A percentile compares a stretch with the other conserved stretches of the same genome.
Evolutionary conservation across 2,329 filamentous ascomycete genomes (phyloP).

Genomic region (Penicillium capsulatum): DNA sequence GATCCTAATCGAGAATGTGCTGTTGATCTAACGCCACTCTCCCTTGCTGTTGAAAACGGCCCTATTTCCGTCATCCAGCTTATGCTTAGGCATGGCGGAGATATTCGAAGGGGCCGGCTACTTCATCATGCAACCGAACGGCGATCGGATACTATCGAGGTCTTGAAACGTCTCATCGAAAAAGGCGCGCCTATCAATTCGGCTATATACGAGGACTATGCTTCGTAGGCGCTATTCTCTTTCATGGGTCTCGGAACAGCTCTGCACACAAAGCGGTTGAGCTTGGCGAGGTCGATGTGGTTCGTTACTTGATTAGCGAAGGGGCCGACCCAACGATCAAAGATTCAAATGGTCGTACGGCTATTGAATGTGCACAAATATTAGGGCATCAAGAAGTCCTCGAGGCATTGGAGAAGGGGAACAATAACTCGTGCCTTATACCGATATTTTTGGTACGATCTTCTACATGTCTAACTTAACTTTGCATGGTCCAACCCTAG

Average conservation of each 20-base stretch:
- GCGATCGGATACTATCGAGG: slow-evolving; percentile 12
- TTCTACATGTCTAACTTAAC: too few relatives aligned
- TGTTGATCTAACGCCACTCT: slow-evolving; percentile 25
- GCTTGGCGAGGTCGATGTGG: slow-evolving; percentile 18
- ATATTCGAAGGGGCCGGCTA: slow-evolving; percentile 21
- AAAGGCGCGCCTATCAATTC: slow-evolving; percentile 19
- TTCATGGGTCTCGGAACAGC: slow-evolving; percentile 22
- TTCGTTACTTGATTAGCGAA: slow-evolving; percentile 17
- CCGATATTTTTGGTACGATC: too few relatives aligned
- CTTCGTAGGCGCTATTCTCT: slow-evolving; percentile 14
- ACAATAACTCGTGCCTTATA: too few relatives aligned
- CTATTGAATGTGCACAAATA: slow-evolving; percentile 17
- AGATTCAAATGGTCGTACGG: slow-evolving; percentile 18
- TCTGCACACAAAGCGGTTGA: slow-evolving; percentile 23
- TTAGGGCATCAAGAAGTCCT: slow-evolving; percentile 5
- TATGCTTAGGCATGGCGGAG: slow-evolving; percentile 16
- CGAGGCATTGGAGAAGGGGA: too few relatives aligned
- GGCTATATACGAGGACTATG: slow-evolving; percentile 19
- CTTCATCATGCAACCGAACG: slow-evolving; percentile 21
- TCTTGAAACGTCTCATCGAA: slow-evolving; percentile 17
- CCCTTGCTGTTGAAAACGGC: slow-evolving; percentile 19
- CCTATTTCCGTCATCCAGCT: slow-evolving; percentile 19
- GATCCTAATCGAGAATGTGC: slow-evolving; percentile 24
- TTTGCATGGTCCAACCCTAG: too few relatives aligned
- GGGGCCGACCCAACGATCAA: slow-evolving; percentile 17